phyloP scores from a whole-genome alignment of 2,329 filamentous ascomycete species.

The Sporothrix sp. region DNA sequence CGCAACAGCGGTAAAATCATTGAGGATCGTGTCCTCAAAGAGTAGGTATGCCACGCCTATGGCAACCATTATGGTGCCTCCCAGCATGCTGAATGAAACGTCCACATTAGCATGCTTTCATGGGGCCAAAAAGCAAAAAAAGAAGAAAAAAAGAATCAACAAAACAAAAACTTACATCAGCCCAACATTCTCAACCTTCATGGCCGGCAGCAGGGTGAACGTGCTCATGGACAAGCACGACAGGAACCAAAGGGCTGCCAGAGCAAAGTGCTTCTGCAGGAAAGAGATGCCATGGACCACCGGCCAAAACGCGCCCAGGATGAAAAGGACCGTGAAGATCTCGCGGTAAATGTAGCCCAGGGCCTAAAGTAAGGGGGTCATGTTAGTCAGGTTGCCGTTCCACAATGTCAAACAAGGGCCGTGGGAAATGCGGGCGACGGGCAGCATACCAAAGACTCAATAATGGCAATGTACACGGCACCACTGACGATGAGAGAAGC shows the following conservation, averaged over 20 bases:
- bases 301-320: slow-evolving; percentile 72
- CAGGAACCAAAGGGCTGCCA: slow-evolving; percentile 62
- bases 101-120: too few species aligned
- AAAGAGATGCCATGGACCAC: slow-evolving; percentile 63
- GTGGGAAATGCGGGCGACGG: too few species aligned
- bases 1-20: slow-evolving; percentile 31
- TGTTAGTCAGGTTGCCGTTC: too few species aligned
- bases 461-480: slow-evolving; percentile 58
- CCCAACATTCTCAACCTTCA: slow-evolving; percentile 68
- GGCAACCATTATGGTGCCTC: slow-evolving; percentile 66
- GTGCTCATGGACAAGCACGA: slow-evolving; percentile 77
- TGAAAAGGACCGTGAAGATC: slow-evolving; percentile 71
- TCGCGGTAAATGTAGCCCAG: slow-evolving; percentile 87
- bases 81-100: slow-evolving; percentile 57
- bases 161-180: slow-evolving; percentile 56
- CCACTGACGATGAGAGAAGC: slow-evolving; percentile 53
- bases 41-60: slow-evolving; percentile 69
- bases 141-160: too few species aligned
- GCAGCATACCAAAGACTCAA: slow-evolving; percentile 59
- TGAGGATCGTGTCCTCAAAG: slow-evolving; percentile 58
- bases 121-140: too few species aligned
- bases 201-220: slow-evolving; percentile 81
- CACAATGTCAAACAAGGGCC: too few species aligned
- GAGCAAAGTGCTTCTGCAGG: slow-evolving; percentile 50
- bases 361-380: slow-evolving; percentile 44